phyloP scores from a whole-genome alignment of 1,284 basidiomycete species.

The Pseudomicrostroma phylloplanum region DNA sequence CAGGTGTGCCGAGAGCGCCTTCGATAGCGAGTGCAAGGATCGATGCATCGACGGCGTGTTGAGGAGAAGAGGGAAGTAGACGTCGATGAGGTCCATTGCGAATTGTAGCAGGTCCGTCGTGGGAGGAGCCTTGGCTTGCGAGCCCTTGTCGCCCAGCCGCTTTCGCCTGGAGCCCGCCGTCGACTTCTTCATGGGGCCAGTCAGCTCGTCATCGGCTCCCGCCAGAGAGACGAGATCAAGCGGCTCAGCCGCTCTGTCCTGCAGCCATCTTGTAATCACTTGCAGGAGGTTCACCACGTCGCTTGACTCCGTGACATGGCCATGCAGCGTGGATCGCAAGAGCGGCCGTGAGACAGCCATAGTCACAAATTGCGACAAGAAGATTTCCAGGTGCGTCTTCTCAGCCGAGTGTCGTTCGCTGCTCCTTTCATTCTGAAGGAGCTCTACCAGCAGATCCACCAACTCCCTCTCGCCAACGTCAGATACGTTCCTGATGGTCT shows the following conservation, averaged over 20 bases:
- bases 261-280: not conserved
- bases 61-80: slow-evolving; percentile 28
- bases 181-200: not conserved
- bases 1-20: slow-evolving; percentile 22
- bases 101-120: slow-evolving; percentile 12
- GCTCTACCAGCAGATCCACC: not conserved
- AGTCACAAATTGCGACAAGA: not conserved
- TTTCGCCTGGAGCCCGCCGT: not conserved
- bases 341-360: slow-evolving; percentile 5
- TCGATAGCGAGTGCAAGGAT: slow-evolving; percentile 20
- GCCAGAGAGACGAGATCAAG: not conserved
- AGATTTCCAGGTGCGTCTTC: not conserved
- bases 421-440: not conserved
- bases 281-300: not conserved
- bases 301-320: not conserved
- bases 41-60: slow-evolving; percentile 21
- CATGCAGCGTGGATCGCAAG: not conserved
- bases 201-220: not conserved
- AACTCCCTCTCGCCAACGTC: slow-evolving; percentile 2
- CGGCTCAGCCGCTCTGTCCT: not conserved
- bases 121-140: not conserved
- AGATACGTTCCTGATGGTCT: not conserved
- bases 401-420: not conserved
- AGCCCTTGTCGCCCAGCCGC: not conserved
- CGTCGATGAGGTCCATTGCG: slow-evolving; percentile 28